These are phyloP conservation scores for Letharia lupina DNA, from an alignment of 495 filamentous ascomycete species.

Conservation along the genomic window DNA sequence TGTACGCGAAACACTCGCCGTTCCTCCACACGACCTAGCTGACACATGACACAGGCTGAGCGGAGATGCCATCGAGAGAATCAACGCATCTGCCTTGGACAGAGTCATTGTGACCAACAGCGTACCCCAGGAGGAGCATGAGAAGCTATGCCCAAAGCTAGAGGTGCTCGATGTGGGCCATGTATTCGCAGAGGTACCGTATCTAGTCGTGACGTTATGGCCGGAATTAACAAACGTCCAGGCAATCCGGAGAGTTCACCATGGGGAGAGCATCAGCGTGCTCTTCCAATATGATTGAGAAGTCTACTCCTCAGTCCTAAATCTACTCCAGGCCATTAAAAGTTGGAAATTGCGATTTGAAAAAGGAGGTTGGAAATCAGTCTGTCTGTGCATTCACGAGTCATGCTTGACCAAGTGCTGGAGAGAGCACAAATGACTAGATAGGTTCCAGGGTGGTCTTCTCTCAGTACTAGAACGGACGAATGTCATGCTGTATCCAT, in stretches of 20 bases:
- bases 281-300: constrained; percentile 79
- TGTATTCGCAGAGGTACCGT: constrained; percentile 79
- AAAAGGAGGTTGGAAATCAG: background rate
- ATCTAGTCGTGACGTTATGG: constrained; percentile 9
- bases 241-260: constrained; percentile 93
- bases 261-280: constrained; percentile 96
- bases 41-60: constrained; percentile 41
- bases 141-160: constrained; percentile 67
- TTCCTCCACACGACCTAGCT: background rate
- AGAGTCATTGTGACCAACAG: constrained; percentile 91
- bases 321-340: background rate
- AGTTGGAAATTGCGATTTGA: background rate
- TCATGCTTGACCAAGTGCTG: constrained; percentile 31
- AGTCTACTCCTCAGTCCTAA: background rate
- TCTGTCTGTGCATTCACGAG: constrained; percentile 4
- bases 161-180: constrained; percentile 87
- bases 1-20: constrained; percentile 28
- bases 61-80: constrained; percentile 87
- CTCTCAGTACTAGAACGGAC: background rate
- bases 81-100: constrained; percentile 84
- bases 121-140: constrained; percentile 79
- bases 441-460: constrained; percentile 6
- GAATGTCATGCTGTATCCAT: background rate
- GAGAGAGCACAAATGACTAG: constrained; percentile 21
- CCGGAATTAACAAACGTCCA: constrained; percentile 26